A percentile compares a stretch with the other conserved stretches of the same genome.
Conservation (phyloP, 2,329 filamentous ascomycete genomes). For the Hypoxylon sp. region DNA sequence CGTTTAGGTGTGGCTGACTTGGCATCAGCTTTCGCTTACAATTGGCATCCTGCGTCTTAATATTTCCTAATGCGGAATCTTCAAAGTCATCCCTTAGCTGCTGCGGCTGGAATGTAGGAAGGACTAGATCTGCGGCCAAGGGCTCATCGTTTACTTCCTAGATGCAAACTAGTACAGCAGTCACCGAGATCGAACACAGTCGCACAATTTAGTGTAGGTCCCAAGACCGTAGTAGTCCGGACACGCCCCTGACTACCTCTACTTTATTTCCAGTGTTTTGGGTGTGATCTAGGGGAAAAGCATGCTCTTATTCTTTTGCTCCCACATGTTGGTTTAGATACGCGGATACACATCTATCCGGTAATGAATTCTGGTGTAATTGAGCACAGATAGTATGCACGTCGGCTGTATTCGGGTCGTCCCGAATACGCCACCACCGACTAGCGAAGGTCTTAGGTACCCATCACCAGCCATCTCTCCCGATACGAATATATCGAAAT, state of each 20-base stretch:
- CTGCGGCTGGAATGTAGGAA: constrained; percentile 18
- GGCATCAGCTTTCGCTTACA: constrained; percentile 10
- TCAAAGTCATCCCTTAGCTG: constrained; percentile 1
- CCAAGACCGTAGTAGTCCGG: constrained; percentile 7
- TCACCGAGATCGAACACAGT: constrained; percentile 3
- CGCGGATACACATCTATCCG: not conserved
- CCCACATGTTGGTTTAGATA: not conserved
- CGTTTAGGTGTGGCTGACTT: constrained; percentile 6
- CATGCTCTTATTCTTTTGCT: not conserved
- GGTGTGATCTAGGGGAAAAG: not conserved
- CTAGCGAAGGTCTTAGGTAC: not conserved
- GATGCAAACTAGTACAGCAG: constrained; percentile 15
- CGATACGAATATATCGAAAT: not conserved
- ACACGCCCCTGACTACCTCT: not conserved
- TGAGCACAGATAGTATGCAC: constrained; percentile 2
- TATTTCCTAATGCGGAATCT: constrained; percentile 2
- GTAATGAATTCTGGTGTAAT: not conserved
- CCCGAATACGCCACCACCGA: not conserved
- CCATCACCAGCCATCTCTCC: not conserved
- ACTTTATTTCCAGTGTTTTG: not conserved
- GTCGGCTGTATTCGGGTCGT: constrained; percentile 7
- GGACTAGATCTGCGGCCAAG: not conserved
- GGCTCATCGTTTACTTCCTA: constrained; percentile 1
- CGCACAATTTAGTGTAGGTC: constrained; percentile 10
- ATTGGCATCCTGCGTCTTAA: constrained; percentile 4